Conservation (phyloP, 345 rosid genomes). For the Euphorbia peplus region DNA sequence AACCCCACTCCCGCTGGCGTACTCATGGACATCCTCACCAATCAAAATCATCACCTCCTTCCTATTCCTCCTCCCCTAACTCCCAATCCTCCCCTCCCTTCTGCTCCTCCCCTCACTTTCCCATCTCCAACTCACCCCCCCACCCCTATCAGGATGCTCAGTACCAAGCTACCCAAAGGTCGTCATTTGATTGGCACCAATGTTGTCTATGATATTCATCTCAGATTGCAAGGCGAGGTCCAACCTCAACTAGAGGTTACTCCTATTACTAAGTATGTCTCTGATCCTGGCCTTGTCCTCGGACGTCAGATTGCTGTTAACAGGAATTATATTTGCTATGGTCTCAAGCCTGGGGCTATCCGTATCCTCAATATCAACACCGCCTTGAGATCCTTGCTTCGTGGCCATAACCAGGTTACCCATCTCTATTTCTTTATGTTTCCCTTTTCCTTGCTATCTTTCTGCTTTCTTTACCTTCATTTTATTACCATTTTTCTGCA, state of each 20-base stretch:
- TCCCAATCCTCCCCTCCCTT: slow-evolving; percentile 19
- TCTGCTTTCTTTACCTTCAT: background rate
- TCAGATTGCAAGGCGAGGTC: slow-evolving; percentile 54
- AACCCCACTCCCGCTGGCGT: slow-evolving; percentile 17
- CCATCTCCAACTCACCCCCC: slow-evolving; percentile 30
- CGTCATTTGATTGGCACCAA: slow-evolving; percentile 52
- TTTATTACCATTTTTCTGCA: background rate
- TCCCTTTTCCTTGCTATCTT: too few species aligned
- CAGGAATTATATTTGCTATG: slow-evolving; percentile 73
- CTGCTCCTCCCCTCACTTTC: slow-evolving; percentile 30
- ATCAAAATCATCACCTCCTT: slow-evolving; percentile 22
- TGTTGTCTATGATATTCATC: slow-evolving; percentile 63
- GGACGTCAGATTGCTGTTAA: slow-evolving; percentile 90
- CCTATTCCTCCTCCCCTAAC: slow-evolving; percentile 22
- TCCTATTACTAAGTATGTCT: slow-evolving; percentile 83
- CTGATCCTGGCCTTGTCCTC: slow-evolving; percentile 75
- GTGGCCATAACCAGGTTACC: slow-evolving; percentile 76
- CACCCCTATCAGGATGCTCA: slow-evolving; percentile 33
- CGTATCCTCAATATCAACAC: slow-evolving; percentile 82
- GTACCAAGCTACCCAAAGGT: slow-evolving; percentile 58
- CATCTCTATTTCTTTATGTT: background rate
- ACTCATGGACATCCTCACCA: slow-evolving; percentile 27
- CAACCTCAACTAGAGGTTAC: slow-evolving; percentile 89
- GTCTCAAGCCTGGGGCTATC: slow-evolving; percentile 75
- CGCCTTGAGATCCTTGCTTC: slow-evolving; percentile 71